Conservation (phyloP, 192 early-diverging fungal genomes). For the Podila epicladia region DNA sequence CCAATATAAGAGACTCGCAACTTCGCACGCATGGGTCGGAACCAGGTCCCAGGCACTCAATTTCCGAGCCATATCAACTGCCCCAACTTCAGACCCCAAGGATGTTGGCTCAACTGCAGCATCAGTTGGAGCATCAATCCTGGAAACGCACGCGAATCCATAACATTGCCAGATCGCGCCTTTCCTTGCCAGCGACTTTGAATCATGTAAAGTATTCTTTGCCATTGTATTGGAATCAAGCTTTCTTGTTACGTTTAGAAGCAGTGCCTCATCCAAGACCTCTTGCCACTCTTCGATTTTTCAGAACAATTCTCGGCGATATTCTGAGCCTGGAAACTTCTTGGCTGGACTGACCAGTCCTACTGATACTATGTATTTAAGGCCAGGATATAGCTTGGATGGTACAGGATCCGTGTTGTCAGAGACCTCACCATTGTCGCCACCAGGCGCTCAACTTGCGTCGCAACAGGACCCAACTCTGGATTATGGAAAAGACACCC, state of each 20-base stretch:
- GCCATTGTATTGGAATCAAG: neutral
- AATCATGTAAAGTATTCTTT: slow-evolving; percentile 12
- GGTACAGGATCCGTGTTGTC: neutral
- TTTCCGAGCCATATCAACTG: slow-evolving; percentile 1
- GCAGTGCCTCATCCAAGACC: neutral
- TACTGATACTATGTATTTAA: neutral
- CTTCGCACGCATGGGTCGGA: neutral
- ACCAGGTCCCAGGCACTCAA: neutral
- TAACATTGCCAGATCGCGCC: slow-evolving; percentile 4
- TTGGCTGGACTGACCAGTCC: neutral
- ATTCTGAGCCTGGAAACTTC: slow-evolving; percentile 23
- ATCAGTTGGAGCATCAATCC: slow-evolving; percentile 19
- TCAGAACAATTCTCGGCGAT: slow-evolving; percentile 21
- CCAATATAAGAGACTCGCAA: neutral
- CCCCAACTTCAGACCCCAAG: slow-evolving; percentile 34
- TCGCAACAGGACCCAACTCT: neutral
- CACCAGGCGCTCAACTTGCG: neutral
- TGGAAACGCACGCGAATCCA: slow-evolving; percentile 7
- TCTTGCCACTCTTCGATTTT: neutral
- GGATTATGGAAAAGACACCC: neutral
- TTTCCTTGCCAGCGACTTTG: slow-evolving; percentile 5
- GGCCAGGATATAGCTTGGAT: neutral
- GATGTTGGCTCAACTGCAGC: slow-evolving; percentile 30
- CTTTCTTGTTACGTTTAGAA: neutral
- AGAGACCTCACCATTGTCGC: neutral